phyloP scores from a whole-genome alignment of 163 green algal species.

The Scenedesmus sp. region DNA sequence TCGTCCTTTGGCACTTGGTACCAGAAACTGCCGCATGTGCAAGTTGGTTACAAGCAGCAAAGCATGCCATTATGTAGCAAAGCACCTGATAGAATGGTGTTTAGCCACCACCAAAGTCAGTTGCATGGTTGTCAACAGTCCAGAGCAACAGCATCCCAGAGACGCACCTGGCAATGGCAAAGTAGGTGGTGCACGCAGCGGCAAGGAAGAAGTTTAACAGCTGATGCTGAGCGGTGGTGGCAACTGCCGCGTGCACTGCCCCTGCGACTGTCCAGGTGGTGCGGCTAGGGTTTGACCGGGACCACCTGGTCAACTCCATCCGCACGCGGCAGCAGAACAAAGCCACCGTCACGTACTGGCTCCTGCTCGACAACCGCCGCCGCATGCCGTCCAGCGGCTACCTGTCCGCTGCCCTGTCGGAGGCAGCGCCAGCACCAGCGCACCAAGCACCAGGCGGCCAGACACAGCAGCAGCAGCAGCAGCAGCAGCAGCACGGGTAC shows the following conservation, averaged over 20 bases:
- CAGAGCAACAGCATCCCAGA: too few relatives aligned
- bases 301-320: constrained; percentile 82
- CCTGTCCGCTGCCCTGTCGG: constrained; percentile 82
- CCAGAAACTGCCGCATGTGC: too few relatives aligned
- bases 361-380: constrained; percentile 92
- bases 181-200: too few relatives aligned
- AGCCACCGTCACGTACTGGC: constrained; percentile 98
- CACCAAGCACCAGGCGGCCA: constrained; percentile 20
- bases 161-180: too few relatives aligned
- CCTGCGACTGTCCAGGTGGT: constrained; percentile 65
- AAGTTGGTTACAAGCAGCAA: too few relatives aligned
- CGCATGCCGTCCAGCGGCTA: constrained; percentile 82
- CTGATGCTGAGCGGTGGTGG: neutral
- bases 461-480: constrained; percentile 16
- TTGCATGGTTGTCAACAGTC: too few relatives aligned
- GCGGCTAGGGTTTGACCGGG: constrained; percentile 88
- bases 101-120: too few relatives aligned
- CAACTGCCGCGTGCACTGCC: too few relatives aligned
- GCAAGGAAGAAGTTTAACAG: too few relatives aligned
- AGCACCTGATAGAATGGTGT: too few relatives aligned
- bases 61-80: too few relatives aligned
- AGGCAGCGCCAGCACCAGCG: constrained; percentile 60
- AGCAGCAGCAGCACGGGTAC: constrained; percentile 16
- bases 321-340: constrained; percentile 83
- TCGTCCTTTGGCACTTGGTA: too few relatives aligned